Percentiles rank a stretch among this genome's conserved stretches.
These are phyloP conservation scores for Raddia distichophylla DNA, from an alignment of 176 grass and related monocot genomes.

Conservation along the genomic window DNA sequence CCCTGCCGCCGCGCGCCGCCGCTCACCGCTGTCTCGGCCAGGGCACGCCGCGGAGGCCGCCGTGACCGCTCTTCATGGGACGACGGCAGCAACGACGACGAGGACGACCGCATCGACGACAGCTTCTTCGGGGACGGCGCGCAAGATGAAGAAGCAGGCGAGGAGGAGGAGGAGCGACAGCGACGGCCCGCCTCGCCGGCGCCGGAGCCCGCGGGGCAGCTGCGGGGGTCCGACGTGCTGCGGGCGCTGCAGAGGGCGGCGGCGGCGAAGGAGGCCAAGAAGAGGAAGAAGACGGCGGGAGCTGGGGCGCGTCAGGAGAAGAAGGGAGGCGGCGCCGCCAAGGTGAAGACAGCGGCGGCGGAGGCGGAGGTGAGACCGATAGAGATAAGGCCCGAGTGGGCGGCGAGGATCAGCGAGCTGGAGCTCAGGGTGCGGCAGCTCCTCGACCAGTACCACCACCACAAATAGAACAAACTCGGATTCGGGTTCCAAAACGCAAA, in stretches of 20 bases:
- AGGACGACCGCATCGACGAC: conserved; percentile 42
- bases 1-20: background rate
- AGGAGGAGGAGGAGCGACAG: background rate
- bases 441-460: conserved; percentile 33
- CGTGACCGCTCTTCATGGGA: conserved; percentile 25
- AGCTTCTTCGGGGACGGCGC: conserved; percentile 42
- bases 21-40: conserved; percentile 14
- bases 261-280: conserved; percentile 52
- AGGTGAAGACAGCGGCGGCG: background rate
- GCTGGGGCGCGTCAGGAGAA: conserved; percentile 14
- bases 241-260: conserved; percentile 50
- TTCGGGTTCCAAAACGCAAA: background rate
- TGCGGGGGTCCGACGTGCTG: conserved; percentile 57
- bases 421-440: conserved; percentile 48
- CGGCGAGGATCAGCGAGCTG: conserved; percentile 49
- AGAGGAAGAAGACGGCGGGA: conserved; percentile 11
- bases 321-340: background rate
- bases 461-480: background rate
- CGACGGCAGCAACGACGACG: conserved; percentile 1
- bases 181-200: background rate
- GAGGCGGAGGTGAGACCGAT: conserved; percentile 41
- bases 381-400: conserved; percentile 55
- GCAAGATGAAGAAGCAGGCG: background rate
- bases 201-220: conserved; percentile 20
- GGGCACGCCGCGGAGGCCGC: conserved; percentile 13